Conservation (phyloP, 2,329 filamentous ascomycete species). For the Fusarium napiforme region DNA sequence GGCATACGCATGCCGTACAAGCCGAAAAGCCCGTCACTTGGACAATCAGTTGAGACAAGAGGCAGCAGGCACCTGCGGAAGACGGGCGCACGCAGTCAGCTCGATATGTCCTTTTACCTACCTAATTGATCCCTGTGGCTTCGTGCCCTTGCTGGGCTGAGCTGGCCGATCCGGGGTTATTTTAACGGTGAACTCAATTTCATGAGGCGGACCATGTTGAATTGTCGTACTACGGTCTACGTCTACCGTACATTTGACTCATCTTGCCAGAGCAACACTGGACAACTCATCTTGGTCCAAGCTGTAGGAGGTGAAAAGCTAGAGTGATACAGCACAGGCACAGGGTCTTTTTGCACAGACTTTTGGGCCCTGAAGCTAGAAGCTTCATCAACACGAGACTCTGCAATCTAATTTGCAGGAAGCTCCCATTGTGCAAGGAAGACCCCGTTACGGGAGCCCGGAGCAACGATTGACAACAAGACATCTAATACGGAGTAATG, state of each 20-base stretch:
- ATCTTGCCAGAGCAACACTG: conserved; percentile 35
- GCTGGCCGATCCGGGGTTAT: conserved; percentile 33
- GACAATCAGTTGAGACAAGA: not conserved
- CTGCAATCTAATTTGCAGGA: conserved; percentile 18
- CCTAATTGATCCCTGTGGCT: conserved; percentile 12
- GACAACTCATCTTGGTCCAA: conserved; percentile 36
- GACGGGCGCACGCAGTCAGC: conserved; percentile 16
- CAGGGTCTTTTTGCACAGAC: conserved; percentile 20
- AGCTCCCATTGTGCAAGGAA: conserved; percentile 22
- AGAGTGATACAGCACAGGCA: conserved; percentile 11
- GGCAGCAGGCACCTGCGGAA: conserved; percentile 18
- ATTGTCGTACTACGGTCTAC: not conserved
- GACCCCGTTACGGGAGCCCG: conserved; percentile 19
- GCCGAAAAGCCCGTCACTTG: conserved; percentile 19
- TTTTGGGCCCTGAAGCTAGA: conserved; percentile 1
- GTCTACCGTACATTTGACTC: conserved; percentile 26
- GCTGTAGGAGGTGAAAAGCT: conserved; percentile 11
- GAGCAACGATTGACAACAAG: conserved; percentile 27
- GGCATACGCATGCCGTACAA: conserved; percentile 18
- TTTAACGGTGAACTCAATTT: conserved; percentile 24
- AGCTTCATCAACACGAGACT: conserved; percentile 24
- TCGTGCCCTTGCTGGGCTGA: conserved; percentile 18
- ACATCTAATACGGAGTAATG: not conserved
- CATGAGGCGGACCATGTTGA: conserved; percentile 14
- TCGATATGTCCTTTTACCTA: conserved; percentile 4